phyloP scores from a whole-genome alignment of 179 eudicot species.

The Camellia oleifera region DNA sequence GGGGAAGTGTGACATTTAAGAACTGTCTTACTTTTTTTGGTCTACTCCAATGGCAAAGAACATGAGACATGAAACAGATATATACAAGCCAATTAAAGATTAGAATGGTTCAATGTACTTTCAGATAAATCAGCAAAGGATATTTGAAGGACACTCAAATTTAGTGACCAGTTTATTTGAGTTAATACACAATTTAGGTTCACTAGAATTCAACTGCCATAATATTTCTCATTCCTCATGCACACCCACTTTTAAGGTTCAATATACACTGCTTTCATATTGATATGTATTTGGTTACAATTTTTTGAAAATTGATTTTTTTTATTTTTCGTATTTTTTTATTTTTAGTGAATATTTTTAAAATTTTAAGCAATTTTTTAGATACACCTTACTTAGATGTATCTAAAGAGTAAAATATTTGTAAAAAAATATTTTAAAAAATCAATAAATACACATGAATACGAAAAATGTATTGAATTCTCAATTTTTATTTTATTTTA shows the following conservation, averaged over 20 bases:
- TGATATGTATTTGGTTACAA: background rate
- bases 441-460: no score
- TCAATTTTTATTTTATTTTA: no score
- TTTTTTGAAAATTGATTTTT: no score
- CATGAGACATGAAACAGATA: background rate
- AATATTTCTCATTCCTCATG: background rate
- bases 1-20: background rate
- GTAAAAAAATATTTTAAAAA: no score
- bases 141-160: slow-evolving; percentile 7
- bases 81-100: background rate
- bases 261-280: background rate
- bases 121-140: background rate
- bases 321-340: no score
- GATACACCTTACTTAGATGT: no score
- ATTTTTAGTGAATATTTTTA: no score
- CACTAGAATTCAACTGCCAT: background rate
- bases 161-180: background rate
- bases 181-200: background rate
- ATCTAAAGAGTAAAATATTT: no score
- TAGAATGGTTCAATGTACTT: background rate
- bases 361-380: no score
- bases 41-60: slow-evolving; percentile 5
- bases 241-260: background rate
- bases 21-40: background rate
- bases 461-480: no score